Base-by-base conservation (phyloP, 2,329 filamentous ascomycete genomes). In the Fusarium sp. region DNA sequence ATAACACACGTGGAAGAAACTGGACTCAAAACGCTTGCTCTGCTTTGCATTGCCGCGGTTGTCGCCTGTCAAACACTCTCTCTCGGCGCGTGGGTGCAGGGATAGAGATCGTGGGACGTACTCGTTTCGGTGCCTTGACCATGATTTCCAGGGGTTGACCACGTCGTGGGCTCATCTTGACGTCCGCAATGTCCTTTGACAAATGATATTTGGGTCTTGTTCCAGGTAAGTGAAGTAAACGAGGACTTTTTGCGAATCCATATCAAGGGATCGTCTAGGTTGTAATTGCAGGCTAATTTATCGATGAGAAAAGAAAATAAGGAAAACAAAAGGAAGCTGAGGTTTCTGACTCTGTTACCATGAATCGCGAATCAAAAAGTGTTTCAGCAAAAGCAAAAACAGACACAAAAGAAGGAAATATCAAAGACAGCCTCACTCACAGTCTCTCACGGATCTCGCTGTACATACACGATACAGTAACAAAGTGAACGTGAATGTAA, bases 111-210 rank as follows among this genome's bases (percentile, higher is more conserved):
- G 69, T 66, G 65, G 56, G 52, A 70, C 69, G 48, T 68, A 63
- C 63, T 62, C 54, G 29, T 70, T 70, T 60, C 23, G 69, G 54
- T 49, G 61, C 60, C 56, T 69, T 65, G 60, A 66, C 48, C 63
- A 61, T 25, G 46, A 41, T 64, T 52, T 70, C 55, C 70, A 70
- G 72, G 72, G 72, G 70, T 61, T 46, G 37, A 35, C 69, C 68
- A 54, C 55, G 54, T 41, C 44, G 60, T 74, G 73, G 72, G 74
- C 74, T 76, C 74, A 76, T 60, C 58, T 72, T 60, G 44, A 65
- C 72, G 72, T 73, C 70, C 72, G 72, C 67, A 63, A 67, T 71
- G 39, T 73, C 70, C 54, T 49, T 46, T 38, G 49, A 48, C 44
- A 59, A 66, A 60, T 45, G 44, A 49, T 61, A 35, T 35, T 51